Evolutionary conservation across 352 stramenopile genomes (phyloP), one percentile per base, ranked within the genome.

Genomic region (Phytophthora cajani): DNA sequence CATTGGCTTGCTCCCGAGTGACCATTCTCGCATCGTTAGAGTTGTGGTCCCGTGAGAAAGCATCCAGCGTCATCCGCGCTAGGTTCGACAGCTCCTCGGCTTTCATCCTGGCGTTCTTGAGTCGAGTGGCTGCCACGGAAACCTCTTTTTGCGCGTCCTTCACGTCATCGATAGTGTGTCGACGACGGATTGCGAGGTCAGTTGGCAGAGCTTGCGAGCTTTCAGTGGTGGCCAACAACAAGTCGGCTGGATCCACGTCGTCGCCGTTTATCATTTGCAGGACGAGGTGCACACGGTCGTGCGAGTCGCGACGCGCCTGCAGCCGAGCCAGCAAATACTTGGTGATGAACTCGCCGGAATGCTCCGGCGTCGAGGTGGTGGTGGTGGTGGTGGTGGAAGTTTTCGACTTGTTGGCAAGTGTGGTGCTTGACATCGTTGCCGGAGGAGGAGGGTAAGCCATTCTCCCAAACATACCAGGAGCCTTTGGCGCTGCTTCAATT

Each of bases 161-260:
- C 21, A 93, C 85, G 25, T 94, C 87, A 54, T 94, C 88, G 58
- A 89, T 87, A 23, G 88, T 93, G 62, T 94, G 88, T 30, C 88
- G 88, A 64, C 87, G 85, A 10, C 88, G 88, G 27, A 87, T 71
- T 8, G 62, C 71, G 10, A 93, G 70, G 19, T 95, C 84, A 2
- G 69, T 82, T 0, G 81, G 73, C n/a, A 89, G 56, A 25, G 33
- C 63, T 62, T 64, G 36, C 11, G 59, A 53, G 21, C 4, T 25
- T 52, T 59, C 63, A 8, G 46, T 60, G 32, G 56, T 62, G 16
- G 57, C 53, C 19, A 89, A 44, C 16, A 78, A 8, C 5, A 92
- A 64, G 40, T 87, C 74, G 0, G 69, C 67, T 2, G 88, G 88
- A 49, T 94, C 80, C 3, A 82, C 62, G 21, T 90, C 84, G 49